Percentiles rank a stretch among this genome's conserved stretches.
Conservation (phyloP, 2,329 filamentous ascomycete species). For the Trichoderma brevicompactum region DNA sequence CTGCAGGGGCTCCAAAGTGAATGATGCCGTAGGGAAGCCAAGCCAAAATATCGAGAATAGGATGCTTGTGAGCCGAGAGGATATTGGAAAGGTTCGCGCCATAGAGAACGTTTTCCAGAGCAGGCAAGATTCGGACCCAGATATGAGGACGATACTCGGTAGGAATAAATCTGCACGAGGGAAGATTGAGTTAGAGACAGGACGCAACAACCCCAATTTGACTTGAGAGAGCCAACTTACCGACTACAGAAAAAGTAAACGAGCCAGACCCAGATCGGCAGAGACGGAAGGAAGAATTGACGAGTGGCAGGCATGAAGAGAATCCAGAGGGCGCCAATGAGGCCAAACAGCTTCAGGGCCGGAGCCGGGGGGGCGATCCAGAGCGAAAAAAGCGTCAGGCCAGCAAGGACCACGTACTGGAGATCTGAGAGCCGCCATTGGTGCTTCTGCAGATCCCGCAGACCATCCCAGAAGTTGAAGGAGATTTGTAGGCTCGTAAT, state of each 20-base stretch:
- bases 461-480: constrained; percentile 76
- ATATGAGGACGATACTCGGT: constrained; percentile 88
- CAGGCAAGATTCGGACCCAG: constrained; percentile 92
- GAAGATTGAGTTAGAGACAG: not conserved
- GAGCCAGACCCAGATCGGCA: constrained; percentile 84
- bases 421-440: constrained; percentile 82
- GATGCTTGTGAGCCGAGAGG: constrained; percentile 84
- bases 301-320: constrained; percentile 81
- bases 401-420: constrained; percentile 77
- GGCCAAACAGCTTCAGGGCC: constrained; percentile 73
- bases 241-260: constrained; percentile 92
- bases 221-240: constrained; percentile 59
- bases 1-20: constrained; percentile 84
- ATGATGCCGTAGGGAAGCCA: constrained; percentile 93
- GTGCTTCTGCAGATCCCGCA: constrained; percentile 75
- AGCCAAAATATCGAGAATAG: constrained; percentile 81
- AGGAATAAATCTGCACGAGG: constrained; percentile 76
- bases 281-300: constrained; percentile 88
- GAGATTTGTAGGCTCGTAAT: constrained; percentile 80
- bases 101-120: constrained; percentile 94
- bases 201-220: not conserved
- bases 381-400: constrained; percentile 80
- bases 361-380: constrained; percentile 82
- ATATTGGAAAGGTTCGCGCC: constrained; percentile 96
- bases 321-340: constrained; percentile 68